Evolutionary conservation across 2,329 filamentous ascomycete species (phyloP).

Genomic region (Alternaria gaisen): DNA sequence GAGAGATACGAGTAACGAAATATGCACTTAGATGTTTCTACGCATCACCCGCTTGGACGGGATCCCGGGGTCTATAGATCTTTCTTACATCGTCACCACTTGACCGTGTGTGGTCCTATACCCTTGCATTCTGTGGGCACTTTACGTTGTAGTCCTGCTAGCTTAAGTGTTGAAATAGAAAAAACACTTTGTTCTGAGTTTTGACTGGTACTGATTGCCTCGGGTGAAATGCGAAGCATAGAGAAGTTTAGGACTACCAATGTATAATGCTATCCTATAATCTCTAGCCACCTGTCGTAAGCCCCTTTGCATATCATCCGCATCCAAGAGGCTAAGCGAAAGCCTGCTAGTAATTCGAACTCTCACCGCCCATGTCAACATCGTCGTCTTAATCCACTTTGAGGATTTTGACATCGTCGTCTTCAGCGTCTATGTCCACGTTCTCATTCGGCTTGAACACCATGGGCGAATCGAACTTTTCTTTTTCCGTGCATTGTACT

Average conservation of each 20-base stretch:
- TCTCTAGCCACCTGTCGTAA: neutral
- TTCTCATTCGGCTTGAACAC: neutral
- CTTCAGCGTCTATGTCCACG: neutral
- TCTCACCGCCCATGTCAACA: neutral
- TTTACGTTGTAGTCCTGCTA: constrained; percentile 3
- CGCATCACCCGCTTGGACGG: neutral
- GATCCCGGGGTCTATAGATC: constrained; percentile 17
- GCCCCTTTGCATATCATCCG: neutral
- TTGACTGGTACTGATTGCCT: neutral
- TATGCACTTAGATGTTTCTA: constrained; percentile 6
- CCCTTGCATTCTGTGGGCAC: constrained; percentile 19
- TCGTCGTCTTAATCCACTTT: neutral
- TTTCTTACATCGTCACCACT: constrained; percentile 12
- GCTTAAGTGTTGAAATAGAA: neutral
- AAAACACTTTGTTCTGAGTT: neutral
- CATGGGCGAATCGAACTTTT: neutral
- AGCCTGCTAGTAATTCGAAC: neutral
- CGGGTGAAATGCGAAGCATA: neutral
- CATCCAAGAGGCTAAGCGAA: neutral
- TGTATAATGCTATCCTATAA: neutral
- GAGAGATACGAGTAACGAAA: constrained; percentile 1
- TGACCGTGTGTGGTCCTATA: constrained; percentile 14
- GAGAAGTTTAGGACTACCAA: neutral
- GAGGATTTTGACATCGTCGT: neutral
- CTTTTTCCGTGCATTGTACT: neutral